Evolutionary conservation across 106 monocot genomes (phyloP).

Genomic region (Phalaenopsis aphrodite): DNA sequence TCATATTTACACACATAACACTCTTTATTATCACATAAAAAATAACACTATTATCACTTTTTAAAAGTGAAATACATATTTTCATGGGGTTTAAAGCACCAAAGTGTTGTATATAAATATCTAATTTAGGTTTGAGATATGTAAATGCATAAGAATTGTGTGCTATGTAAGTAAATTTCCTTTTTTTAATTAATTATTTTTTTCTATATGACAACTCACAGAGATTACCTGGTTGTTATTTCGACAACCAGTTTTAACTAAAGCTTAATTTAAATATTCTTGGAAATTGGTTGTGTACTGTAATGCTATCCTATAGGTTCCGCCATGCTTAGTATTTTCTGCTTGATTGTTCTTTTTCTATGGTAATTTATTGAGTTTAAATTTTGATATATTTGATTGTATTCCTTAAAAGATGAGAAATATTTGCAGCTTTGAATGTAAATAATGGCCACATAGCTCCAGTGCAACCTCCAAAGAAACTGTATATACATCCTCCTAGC

Average conservation of each 20-base stretch:
- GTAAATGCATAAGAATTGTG: too few species aligned
- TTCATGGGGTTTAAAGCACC: too few species aligned
- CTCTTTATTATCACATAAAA: too few species aligned
- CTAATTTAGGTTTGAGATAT: too few species aligned
- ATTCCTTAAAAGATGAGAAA: neutral
- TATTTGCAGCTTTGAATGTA: slow-evolving; percentile 63
- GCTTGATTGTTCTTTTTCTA: neutral
- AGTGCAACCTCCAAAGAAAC: slow-evolving; percentile 40
- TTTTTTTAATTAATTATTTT: too few species aligned
- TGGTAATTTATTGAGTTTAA: neutral
- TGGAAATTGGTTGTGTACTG: neutral
- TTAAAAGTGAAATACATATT: too few species aligned
- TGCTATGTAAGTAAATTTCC: too few species aligned
- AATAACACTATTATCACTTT: too few species aligned
- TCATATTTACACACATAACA: too few species aligned
- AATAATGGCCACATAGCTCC: slow-evolving; percentile 24
- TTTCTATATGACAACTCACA: neutral
- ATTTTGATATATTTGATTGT: neutral
- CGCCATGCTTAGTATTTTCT: neutral
- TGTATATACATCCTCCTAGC: slow-evolving; percentile 62
- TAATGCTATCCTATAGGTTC: neutral
- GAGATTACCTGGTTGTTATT: neutral
- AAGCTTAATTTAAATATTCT: neutral
- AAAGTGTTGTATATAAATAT: too few species aligned
- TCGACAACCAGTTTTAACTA: neutral